Percentiles rank a stretch among this genome's conserved stretches.
phyloP scores from a whole-genome alignment of 768 basidiomycete species.

The Sistotremastrum niveocremeum region DNA sequence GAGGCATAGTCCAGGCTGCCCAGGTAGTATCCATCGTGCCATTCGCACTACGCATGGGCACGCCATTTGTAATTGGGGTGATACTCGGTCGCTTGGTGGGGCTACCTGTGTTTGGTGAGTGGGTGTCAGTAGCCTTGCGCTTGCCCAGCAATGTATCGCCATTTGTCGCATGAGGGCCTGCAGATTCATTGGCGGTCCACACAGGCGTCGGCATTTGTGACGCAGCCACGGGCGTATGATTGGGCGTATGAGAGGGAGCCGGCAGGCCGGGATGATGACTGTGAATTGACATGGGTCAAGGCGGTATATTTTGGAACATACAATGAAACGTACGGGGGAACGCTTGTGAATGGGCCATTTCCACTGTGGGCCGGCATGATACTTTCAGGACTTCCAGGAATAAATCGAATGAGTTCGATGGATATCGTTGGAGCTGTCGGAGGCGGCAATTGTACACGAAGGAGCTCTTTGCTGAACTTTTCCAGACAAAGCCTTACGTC shows the following conservation, averaged over 20 bases:
- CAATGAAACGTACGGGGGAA: neutral
- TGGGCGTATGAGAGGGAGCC: neutral
- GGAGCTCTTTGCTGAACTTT: constrained; percentile 54
- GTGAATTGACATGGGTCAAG: neutral
- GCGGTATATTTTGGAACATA: neutral
- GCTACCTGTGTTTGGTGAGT: no score
- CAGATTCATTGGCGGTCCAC: neutral
- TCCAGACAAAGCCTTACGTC: constrained; percentile 65
- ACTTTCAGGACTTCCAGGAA: constrained; percentile 3
- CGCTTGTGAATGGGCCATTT: no score
- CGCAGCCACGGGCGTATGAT: neutral
- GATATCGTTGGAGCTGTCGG: constrained; percentile 58
- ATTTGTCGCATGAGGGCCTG: neutral
- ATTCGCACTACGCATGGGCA: no score
- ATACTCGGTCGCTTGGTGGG: no score
- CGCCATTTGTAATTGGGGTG: no score
- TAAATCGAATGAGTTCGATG: constrained; percentile 50
- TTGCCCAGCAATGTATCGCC: neutral
- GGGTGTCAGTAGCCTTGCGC: no score
- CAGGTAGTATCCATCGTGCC: no score
- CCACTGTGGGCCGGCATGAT: neutral
- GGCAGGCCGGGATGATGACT: neutral
- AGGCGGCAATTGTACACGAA: constrained; percentile 51
- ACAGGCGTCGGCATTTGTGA: neutral
- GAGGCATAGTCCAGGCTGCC: no score